Conservation (phyloP, 2,329 filamentous ascomycete species). For the Beauveria sp. region DNA sequence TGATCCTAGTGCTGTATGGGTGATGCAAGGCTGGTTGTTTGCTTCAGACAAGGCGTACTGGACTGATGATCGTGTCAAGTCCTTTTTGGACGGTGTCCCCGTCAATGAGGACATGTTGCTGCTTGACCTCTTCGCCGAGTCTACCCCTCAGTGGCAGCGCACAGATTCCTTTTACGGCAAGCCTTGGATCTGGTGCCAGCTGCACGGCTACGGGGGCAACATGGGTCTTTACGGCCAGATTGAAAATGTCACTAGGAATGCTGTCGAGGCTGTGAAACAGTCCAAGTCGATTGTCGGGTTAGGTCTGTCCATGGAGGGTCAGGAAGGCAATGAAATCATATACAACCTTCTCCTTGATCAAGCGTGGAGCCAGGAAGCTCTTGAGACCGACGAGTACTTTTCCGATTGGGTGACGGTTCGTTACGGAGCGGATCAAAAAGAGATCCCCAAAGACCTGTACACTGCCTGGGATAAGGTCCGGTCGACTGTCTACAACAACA, state of each 20-base stretch:
- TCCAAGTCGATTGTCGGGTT: slow-evolving; percentile 35
- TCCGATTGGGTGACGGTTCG: slow-evolving; percentile 33
- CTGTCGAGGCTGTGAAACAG: slow-evolving; percentile 31
- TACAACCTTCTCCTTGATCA: slow-evolving; percentile 41
- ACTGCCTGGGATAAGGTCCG: slow-evolving; percentile 11
- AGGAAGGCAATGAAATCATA: slow-evolving; percentile 43
- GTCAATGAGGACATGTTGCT: slow-evolving; percentile 37
- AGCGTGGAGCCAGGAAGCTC: slow-evolving; percentile 34
- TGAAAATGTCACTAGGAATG: slow-evolving; percentile 36
- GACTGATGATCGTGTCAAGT: slow-evolving; percentile 33
- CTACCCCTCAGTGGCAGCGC: slow-evolving; percentile 39
- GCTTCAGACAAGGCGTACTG: slow-evolving; percentile 32
- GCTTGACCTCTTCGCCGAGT: slow-evolving; percentile 40
- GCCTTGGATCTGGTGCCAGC: slow-evolving; percentile 43
- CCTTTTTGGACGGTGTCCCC: slow-evolving; percentile 37
- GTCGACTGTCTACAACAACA: slow-evolving; percentile 10
- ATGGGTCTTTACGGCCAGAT: slow-evolving; percentile 40
- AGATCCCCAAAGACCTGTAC: slow-evolving; percentile 6
- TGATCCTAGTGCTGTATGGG: slow-evolving; percentile 37
- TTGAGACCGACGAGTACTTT: slow-evolving; percentile 38
- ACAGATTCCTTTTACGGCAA: slow-evolving; percentile 41
- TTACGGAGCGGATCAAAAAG: slow-evolving; percentile 21
- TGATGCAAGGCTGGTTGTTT: slow-evolving; percentile 43
- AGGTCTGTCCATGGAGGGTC: slow-evolving; percentile 38
- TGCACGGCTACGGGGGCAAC: slow-evolving; percentile 40